Evolutionary conservation across 306 rosid genomes (phyloP).

Genomic region (Vicia villosa): DNA sequence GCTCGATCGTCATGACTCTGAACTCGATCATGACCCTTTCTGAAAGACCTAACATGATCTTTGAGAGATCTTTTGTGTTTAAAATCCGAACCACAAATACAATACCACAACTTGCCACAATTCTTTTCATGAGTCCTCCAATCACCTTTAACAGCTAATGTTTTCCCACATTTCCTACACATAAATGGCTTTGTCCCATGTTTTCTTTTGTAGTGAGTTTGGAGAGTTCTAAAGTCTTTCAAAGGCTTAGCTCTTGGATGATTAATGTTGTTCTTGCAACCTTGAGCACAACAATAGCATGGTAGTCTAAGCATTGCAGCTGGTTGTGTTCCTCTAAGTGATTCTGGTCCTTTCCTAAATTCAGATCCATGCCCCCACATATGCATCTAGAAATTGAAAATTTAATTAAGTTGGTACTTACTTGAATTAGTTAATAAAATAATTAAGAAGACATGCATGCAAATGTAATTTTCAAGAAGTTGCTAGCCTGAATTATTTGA

Average conservation of each 20-base stretch:
- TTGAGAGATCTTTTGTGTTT: conserved; percentile 94
- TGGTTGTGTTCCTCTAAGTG: conserved; percentile 87
- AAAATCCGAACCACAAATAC: conserved; percentile 93
- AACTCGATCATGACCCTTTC: conserved; percentile 66
- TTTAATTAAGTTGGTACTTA: background rate
- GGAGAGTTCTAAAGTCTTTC: conserved; percentile 93
- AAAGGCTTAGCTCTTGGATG: conserved; percentile 92
- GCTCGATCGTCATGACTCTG: conserved; percentile 47
- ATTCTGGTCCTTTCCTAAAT: conserved; percentile 87
- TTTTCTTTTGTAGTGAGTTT: conserved; percentile 94
- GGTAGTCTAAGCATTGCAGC: conserved; percentile 95
- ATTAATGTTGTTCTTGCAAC: conserved; percentile 96
- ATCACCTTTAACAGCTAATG: conserved; percentile 92
- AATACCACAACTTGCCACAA: conserved; percentile 95
- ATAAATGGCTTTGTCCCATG: conserved; percentile 82
- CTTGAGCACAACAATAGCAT: conserved; percentile 90
- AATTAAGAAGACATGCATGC: background rate
- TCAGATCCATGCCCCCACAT: conserved; percentile 99
- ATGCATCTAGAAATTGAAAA: conserved; percentile 68
- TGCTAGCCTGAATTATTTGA: conserved; percentile 24
- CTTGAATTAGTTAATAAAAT: background rate
- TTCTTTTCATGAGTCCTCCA: conserved; percentile 99
- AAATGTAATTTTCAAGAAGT: background rate
- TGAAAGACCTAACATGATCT: conserved; percentile 84
- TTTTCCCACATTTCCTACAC: conserved; percentile 84